Evolutionary conservation across 768 basidiomycete species (phyloP), one percentile per base, ranked within the genome.

Genomic region (Rubroboletus satanas): DNA sequence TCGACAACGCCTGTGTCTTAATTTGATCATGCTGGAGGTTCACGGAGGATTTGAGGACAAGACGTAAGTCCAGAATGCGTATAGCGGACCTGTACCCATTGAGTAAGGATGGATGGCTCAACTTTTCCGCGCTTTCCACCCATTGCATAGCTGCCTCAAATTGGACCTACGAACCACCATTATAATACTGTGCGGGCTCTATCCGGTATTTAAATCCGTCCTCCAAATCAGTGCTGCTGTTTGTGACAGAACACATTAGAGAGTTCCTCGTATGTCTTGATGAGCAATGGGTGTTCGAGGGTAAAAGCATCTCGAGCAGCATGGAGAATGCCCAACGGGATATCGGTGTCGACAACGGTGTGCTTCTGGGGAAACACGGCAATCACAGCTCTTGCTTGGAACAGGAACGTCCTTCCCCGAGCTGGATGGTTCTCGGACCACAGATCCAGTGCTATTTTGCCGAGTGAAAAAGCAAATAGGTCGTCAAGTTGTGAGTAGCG

Each of bases 81-180:
- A 63, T 56, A 4, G 66, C 63, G 4, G 52, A 55, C 43, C 15
- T 48, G 44, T 68, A 66, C 1, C 64, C 66, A 4, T 52, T 42
- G 4, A 63, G 52, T 4, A 47, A 38, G 17, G 59, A 68, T 1
- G 55, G n/a, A 44, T 66, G 62, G n/a, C 14, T 28, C 15, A 59
- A 60, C 48, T 12, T 57, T 50, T 66, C 64, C 14, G 61, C 62
- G 21, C 7, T 29, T 28, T 53, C 61, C 5, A 58, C 54, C 71
- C 63, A 73, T 55, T 29, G 45, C 57, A 62, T 60, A n/a, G 58
- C 52, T 54, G 57, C 55, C 11, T 49, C 53, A 32, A 66, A 59
- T 29, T 44, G 64, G 15, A 26, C 18, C 46, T 53, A 53, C 4
- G 59, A 54, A 5, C 65, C 65, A 28, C 63, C 63, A 36, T 58